Conservation (phyloP, 2,329 filamentous ascomycete genomes). For the Juglanconis sp. region DNA sequence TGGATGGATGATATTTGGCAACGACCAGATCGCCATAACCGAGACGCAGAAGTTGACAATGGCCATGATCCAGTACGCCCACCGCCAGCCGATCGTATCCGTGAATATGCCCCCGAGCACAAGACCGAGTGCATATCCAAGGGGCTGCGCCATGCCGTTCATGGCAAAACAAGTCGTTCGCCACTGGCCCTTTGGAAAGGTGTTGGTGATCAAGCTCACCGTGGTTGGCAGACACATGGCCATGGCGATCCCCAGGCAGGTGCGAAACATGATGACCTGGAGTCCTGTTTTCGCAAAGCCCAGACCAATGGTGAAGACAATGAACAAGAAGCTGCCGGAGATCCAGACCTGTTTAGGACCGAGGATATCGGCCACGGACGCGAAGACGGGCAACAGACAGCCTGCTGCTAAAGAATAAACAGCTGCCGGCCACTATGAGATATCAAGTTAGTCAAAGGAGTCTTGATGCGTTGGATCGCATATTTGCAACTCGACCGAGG, state of each 20-base stretch:
- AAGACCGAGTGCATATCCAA: conserved; percentile 47
- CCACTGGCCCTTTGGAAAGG: conserved; percentile 32
- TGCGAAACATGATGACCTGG: conserved; percentile 36
- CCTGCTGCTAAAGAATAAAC: conserved; percentile 24
- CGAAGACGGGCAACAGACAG: conserved; percentile 32
- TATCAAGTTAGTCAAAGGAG: neutral
- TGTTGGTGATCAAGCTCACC: conserved; percentile 35
- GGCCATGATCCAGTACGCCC: conserved; percentile 39
- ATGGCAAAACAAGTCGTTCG: conserved; percentile 42
- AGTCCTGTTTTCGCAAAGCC: conserved; percentile 31
- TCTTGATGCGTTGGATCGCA: too few species aligned
- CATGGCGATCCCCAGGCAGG: conserved; percentile 32
- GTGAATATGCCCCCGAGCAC: conserved; percentile 48
- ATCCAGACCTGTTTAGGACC: conserved; percentile 34
- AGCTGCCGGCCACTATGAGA: conserved; percentile 23
- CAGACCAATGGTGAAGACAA: conserved; percentile 31
- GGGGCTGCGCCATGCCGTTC: conserved; percentile 41
- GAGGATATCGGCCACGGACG: conserved; percentile 34
- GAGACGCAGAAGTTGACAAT: conserved; percentile 36
- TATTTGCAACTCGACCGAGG: neutral
- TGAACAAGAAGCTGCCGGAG: conserved; percentile 30
- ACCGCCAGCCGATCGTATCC: conserved; percentile 46
- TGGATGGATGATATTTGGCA: conserved; percentile 25
- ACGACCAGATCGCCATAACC: conserved; percentile 33
- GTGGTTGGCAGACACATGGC: conserved; percentile 37